phyloP scores from a whole-genome alignment of 768 basidiomycete species.

The Kwoniella heveanensis region DNA sequence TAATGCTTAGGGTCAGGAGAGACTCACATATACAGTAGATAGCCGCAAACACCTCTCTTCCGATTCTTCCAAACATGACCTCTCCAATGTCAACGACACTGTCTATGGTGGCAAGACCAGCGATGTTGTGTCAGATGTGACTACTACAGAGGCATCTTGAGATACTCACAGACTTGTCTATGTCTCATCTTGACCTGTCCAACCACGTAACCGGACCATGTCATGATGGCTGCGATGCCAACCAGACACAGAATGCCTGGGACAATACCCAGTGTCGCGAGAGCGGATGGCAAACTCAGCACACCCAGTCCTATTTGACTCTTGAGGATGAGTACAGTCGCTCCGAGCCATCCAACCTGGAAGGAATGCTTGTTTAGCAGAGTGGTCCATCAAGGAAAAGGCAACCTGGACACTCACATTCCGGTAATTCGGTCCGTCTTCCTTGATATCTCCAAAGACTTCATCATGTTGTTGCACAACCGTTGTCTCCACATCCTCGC shows the following conservation, averaged over 20 bases:
- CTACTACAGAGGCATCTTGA: not conserved
- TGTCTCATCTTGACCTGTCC: slow-evolving; percentile 30
- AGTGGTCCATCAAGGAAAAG: not conserved
- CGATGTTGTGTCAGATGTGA: not conserved
- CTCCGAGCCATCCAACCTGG: slow-evolving; percentile 28
- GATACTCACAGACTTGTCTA: slow-evolving; percentile 26
- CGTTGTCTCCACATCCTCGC: not conserved
- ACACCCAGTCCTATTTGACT: slow-evolving; percentile 43
- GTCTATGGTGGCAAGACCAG: not conserved
- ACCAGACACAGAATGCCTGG: slow-evolving; percentile 28
- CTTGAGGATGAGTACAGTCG: slow-evolving; percentile 38
- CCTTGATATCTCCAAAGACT: slow-evolving; percentile 29
- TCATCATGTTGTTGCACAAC: slow-evolving; percentile 19
- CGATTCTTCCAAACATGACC: slow-evolving; percentile 21
- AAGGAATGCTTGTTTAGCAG: too few species aligned
- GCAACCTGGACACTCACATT: slow-evolving; percentile 10
- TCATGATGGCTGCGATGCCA: slow-evolving; percentile 33
- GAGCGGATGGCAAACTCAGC: slow-evolving; percentile 27
- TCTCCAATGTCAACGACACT: slow-evolving; percentile 12
- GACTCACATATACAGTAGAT: slow-evolving; percentile 31
- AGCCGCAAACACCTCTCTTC: slow-evolving; percentile 27
- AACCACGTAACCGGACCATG: slow-evolving; percentile 16
- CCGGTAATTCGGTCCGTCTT: slow-evolving; percentile 32
- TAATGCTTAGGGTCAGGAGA: not conserved
- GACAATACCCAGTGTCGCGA: slow-evolving; percentile 18